These are phyloP conservation scores for Globisporangium heterothallicum DNA, from an alignment of 352 stramenopile genomes.

Conservation along the genomic window DNA sequence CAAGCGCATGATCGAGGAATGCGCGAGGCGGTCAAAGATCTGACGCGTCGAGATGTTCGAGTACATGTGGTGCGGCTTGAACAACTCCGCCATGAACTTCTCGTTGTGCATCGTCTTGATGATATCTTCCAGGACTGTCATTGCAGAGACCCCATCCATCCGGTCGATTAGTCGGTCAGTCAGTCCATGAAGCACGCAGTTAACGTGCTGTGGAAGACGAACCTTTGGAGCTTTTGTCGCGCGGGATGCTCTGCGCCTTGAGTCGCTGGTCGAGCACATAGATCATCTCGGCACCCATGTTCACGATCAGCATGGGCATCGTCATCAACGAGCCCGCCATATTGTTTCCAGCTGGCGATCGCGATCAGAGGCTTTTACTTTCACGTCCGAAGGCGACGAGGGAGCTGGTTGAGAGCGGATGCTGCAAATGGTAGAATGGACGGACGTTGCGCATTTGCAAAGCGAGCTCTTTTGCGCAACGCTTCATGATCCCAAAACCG, in stretches of 20 bases:
- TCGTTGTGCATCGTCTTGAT: constrained; percentile 91
- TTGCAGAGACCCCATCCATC: neutral
- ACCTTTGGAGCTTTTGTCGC: constrained; percentile 87
- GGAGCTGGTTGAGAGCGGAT: no score
- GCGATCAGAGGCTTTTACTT: neutral
- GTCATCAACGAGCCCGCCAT: constrained; percentile 72
- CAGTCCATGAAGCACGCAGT: neutral
- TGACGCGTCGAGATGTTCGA: constrained; percentile 84
- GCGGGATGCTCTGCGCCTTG: constrained; percentile 86
- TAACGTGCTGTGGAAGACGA: neutral
- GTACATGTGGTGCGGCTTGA: constrained; percentile 91
- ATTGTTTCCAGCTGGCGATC: neutral
- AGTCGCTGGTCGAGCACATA: constrained; percentile 92
- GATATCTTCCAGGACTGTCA: constrained; percentile 86
- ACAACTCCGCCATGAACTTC: constrained; percentile 89
- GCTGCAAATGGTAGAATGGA: no score
- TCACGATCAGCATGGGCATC: constrained; percentile 91
- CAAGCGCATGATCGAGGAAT: constrained; percentile 93
- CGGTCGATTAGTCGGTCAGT: neutral
- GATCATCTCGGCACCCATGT: constrained; percentile 93
- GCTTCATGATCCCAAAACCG: no score
- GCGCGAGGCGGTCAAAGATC: constrained; percentile 89
- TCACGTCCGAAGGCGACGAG: no score
- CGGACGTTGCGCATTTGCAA: no score
- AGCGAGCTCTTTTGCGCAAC: no score